Percentiles rank a stretch among this genome's conserved stretches.
phyloP scores from a whole-genome alignment of 2,329 filamentous ascomycete species.

The Simplicillium sp. region DNA sequence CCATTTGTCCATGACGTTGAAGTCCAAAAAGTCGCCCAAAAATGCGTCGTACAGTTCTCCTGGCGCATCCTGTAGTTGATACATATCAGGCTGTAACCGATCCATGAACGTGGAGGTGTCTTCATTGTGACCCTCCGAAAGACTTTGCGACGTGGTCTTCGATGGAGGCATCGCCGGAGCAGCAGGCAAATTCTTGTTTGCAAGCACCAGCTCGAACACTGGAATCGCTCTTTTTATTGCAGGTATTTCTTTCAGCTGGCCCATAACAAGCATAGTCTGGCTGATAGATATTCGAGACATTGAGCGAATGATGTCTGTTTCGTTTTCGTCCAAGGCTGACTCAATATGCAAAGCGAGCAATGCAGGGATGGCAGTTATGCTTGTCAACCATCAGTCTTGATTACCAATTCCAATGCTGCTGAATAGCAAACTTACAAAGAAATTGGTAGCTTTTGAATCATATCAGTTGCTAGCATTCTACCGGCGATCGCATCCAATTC shows the following conservation, averaged over 20 bases:
- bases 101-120: too few relatives aligned
- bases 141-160: too few relatives aligned
- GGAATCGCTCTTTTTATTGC: slow-evolving; percentile 3
- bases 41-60: too few relatives aligned
- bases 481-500: slow-evolving; percentile 2
- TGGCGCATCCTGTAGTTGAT: too few relatives aligned
- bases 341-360: slow-evolving; percentile 3
- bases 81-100: too few relatives aligned
- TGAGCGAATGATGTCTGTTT: slow-evolving; percentile 1
- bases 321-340: background rate
- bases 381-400: background rate
- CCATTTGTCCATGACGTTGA: too few relatives aligned
- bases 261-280: slow-evolving; percentile 4
- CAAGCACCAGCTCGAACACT: slow-evolving; percentile 1
- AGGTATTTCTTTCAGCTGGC: slow-evolving; percentile 1
- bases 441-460: background rate
- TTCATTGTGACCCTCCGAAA: too few relatives aligned
- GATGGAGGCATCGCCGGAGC: too few relatives aligned
- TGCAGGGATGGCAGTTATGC: slow-evolving; percentile 3
- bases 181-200: background rate
- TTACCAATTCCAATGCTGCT: too few relatives aligned
- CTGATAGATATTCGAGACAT: slow-evolving; percentile 5
- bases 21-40: too few relatives aligned
- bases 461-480: background rate
- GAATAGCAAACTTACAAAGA: background rate